Conservation (phyloP, 1,284 basidiomycete genomes). For the Ganoderma resinaceum region DNA sequence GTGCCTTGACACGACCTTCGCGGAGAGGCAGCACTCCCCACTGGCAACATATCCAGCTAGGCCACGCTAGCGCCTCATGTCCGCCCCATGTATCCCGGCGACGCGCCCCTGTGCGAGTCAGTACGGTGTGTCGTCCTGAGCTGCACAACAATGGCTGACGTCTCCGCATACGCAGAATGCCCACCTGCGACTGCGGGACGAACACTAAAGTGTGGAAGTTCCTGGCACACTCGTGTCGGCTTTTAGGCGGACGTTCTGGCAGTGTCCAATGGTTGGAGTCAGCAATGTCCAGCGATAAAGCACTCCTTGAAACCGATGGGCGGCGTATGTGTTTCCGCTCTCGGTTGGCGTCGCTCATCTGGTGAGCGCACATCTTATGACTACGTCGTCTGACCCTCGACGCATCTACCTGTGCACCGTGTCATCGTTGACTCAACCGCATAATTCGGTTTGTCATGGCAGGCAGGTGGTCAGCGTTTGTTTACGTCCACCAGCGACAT, state of each 20-base stretch:
- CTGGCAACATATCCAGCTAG: constrained; percentile 10
- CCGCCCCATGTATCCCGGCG: neutral
- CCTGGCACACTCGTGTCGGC: neutral
- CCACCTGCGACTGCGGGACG: constrained; percentile 4
- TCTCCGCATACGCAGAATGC: neutral
- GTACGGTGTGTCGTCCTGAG: neutral
- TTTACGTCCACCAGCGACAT: constrained; percentile 7
- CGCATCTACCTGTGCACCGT: neutral
- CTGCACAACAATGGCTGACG: constrained; percentile 5
- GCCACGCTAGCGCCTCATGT: constrained; percentile 9
- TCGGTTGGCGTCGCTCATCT: neutral
- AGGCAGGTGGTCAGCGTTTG: neutral
- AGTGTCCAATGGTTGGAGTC: neutral
- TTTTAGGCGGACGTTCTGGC: neutral
- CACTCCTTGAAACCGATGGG: constrained; percentile 9
- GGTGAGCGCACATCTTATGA: neutral
- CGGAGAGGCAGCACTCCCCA: neutral
- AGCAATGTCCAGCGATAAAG: neutral
- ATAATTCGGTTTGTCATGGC: neutral
- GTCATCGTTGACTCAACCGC: neutral
- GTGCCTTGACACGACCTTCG: neutral
- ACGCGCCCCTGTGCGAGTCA: constrained; percentile 15
- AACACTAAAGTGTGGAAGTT: neutral
- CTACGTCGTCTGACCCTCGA: neutral
- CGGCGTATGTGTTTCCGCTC: neutral